These are phyloP conservation scores for Eucalyptus rudis DNA, from an alignment of 345 rosid species.

Conservation along the genomic window DNA sequence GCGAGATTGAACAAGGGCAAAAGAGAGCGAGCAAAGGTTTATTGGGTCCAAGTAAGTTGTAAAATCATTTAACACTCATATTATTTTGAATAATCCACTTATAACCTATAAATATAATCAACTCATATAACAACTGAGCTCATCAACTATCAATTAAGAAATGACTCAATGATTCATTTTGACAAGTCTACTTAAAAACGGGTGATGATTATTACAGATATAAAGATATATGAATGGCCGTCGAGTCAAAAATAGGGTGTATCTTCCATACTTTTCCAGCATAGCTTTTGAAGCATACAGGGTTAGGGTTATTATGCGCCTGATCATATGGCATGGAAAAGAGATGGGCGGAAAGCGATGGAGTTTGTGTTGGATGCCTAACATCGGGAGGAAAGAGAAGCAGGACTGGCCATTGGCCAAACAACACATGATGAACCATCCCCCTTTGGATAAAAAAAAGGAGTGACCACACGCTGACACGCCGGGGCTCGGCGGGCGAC, in stretches of 20 bases:
- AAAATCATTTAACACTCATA: too few species aligned
- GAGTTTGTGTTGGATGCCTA: background rate
- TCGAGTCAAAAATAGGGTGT: background rate
- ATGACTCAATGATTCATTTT: background rate
- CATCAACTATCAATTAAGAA: too few species aligned
- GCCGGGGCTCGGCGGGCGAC: background rate
- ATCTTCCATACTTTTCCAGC: background rate
- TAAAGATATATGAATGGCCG: background rate
- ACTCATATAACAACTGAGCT: too few species aligned
- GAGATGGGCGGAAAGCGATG: background rate
- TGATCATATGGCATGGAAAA: background rate
- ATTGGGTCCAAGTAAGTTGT: too few species aligned
- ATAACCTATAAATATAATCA: background rate
- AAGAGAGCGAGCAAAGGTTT: background rate
- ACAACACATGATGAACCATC: background rate
- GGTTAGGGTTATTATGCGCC: background rate
- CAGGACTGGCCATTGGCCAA: background rate
- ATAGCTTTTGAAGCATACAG: background rate
- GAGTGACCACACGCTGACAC: background rate
- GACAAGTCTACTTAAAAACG: background rate
- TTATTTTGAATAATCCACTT: background rate
- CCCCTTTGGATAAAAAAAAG: background rate
- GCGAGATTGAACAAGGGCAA: accelerated
- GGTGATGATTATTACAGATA: background rate
- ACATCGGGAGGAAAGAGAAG: background rate